Conservation (phyloP, 23 red algal species). For the Gracilaria domingensis region DNA sequence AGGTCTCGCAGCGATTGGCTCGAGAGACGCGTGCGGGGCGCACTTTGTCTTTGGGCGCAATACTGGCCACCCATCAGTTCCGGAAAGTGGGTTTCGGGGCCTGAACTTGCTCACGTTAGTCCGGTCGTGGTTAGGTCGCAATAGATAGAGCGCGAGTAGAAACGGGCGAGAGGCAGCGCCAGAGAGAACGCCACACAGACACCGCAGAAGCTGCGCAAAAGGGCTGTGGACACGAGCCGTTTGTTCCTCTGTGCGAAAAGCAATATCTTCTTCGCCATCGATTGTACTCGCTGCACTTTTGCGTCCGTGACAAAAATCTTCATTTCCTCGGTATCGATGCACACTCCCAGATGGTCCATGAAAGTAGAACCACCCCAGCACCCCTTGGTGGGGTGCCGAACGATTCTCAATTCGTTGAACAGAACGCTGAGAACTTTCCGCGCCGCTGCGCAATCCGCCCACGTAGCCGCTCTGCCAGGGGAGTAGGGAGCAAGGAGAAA, state of each 20-base stretch:
- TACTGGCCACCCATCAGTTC: not conserved
- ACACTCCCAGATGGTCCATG: not conserved
- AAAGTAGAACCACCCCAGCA: not conserved
- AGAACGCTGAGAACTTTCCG: no score
- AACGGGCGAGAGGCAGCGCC: not conserved
- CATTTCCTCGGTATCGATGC: not conserved
- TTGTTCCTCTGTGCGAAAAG: not conserved
- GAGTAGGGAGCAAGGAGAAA: no score
- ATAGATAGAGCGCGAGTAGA: conserved; percentile 31
- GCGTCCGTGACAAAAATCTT: not conserved
- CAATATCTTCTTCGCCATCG: not conserved
- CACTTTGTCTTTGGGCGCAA: no score
- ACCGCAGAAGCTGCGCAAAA: conserved; percentile 4
- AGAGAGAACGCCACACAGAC: conserved; percentile 10
- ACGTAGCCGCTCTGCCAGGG: no score
- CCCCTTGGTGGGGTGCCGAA: no score
- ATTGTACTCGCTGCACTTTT: not conserved
- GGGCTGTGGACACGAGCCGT: not conserved
- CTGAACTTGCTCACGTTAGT: not conserved
- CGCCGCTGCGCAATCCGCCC: no score
- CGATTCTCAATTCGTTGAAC: no score
- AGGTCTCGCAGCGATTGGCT: not conserved
- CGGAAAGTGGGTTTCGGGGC: not conserved
- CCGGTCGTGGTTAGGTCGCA: not conserved
- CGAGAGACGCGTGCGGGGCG: not conserved